A percentile compares a stretch with the other conserved stretches of the same genome.
phyloP scores from a whole-genome alignment of 257 asterid genomes.

The Plantago elongata region DNA sequence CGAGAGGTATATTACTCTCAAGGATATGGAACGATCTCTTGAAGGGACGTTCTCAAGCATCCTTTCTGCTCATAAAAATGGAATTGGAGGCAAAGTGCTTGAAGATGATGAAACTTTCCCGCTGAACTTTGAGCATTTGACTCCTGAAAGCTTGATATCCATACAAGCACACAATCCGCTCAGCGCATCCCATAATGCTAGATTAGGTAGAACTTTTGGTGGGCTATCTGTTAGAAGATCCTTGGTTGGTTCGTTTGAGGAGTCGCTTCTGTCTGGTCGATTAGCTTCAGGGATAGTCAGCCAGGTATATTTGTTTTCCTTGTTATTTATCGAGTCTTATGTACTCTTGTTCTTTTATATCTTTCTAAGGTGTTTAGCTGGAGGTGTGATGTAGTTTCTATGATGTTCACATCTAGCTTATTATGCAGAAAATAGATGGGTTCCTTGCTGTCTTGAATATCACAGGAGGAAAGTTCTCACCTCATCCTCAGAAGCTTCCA shows the following conservation, averaged over 20 bases:
- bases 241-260: slow-evolving; percentile 91
- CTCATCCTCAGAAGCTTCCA: slow-evolving; percentile 85
- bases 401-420: neutral
- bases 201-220: slow-evolving; percentile 50
- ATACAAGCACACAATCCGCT: slow-evolving; percentile 32
- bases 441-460: slow-evolving; percentile 82
- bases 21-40: slow-evolving; percentile 66
- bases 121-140: slow-evolving; percentile 43
- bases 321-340: slow-evolving; percentile 8
- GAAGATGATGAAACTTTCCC: slow-evolving; percentile 45
- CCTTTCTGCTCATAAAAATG: slow-evolving; percentile 33
- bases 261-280: slow-evolving; percentile 86
- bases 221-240: slow-evolving; percentile 78
- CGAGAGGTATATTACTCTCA: slow-evolving; percentile 44
- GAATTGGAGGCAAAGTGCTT: slow-evolving; percentile 26
- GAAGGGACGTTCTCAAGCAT: slow-evolving; percentile 47
- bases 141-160: slow-evolving; percentile 42
- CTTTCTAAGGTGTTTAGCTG: neutral
- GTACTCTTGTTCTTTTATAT: slow-evolving; percentile 5
- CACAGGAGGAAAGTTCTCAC: slow-evolving; percentile 83
- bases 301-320: slow-evolving; percentile 38
- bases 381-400: too few relatives aligned
- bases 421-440: slow-evolving; percentile 79
- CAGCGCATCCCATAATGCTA: slow-evolving; percentile 36
- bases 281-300: slow-evolving; percentile 67